Base-by-base conservation (phyloP, 2,329 filamentous ascomycete species). In the Pezizomycotina sp. region DNA sequence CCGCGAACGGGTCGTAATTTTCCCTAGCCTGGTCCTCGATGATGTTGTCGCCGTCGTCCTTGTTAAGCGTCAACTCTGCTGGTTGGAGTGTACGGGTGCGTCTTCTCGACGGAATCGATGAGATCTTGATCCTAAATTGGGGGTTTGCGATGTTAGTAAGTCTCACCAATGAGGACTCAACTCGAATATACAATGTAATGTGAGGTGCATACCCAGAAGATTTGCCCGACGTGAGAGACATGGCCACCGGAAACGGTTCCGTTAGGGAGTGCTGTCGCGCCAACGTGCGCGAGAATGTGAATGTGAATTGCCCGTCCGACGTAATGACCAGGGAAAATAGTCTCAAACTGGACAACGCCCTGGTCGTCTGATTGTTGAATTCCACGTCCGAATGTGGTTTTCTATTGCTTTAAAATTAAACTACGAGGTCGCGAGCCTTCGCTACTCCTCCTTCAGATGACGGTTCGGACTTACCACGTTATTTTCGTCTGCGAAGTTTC, bases 91-190 rank as follows among this genome's bases (percentile, higher is more conserved):
- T 69, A 69, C 1, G 66, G 64, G 1, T 51, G 40, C 1, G 55
- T 58, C 6, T 53, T 52, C 43, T 71, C 64, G 36, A 75, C 67
- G 24, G 58, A 44, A 16, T 49, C 48, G 46, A 69, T 63, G 6
- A 77, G 62, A 43, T 61, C 59, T 51, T 74, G 65, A 52, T 77
- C 69, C 37, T n/a, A n/a, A n/a, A n/a, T n/a, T n/a, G n/a, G n/a
- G n/a, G n/a, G n/a, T n/a, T n/a, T n/a, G n/a, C n/a, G n/a, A n/a
- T n/a, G n/a, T n/a, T n/a, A n/a, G n/a, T n/a, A n/a, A n/a, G n/a
- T n/a, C n/a, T n/a, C n/a, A n/a, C n/a, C n/a, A n/a, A n/a, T n/a
- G n/a, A n/a, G n/a, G n/a, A n/a, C n/a, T n/a, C n/a, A n/a, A n/a
- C n/a, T n/a, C n/a, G n/a, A n/a, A n/a, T n/a, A n/a, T n/a, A n/a